Percentiles rank a stretch among this genome's conserved stretches.
phyloP scores from a whole-genome alignment of 768 basidiomycete species.

The Leucocoprinus birnbaumii region DNA sequence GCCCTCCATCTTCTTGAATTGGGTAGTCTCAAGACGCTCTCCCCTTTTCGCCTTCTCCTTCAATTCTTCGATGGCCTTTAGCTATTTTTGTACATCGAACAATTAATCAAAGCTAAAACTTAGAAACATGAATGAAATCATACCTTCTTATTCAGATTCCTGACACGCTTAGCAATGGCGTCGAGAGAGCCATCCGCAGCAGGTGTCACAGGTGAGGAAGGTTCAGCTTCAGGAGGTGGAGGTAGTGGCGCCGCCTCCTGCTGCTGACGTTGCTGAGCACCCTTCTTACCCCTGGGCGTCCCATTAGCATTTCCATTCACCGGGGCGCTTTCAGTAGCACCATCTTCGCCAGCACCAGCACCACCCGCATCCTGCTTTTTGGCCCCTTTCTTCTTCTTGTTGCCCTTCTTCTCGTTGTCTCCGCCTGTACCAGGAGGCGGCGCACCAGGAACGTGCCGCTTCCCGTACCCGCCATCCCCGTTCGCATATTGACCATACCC shows the following conservation, averaged over 20 bases:
- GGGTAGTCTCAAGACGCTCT: conserved; percentile 91
- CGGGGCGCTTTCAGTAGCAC: conserved; percentile 40
- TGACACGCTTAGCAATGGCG: conserved; percentile 84
- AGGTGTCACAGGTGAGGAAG: conserved; percentile 49
- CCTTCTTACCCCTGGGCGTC: conserved; percentile 16
- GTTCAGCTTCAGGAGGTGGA: conserved; percentile 18
- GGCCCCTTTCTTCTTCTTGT: conserved; percentile 52
- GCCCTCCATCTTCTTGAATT: conserved; percentile 95
- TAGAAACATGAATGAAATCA: conserved; percentile 17
- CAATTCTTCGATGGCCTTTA: conserved; percentile 98
- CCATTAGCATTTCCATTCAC: conserved; percentile 7
- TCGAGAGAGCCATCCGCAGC: conserved; percentile 62
- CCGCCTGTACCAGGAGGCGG: conserved; percentile 38
- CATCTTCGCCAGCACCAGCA: conserved; percentile 32
- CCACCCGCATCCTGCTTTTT: conserved; percentile 30
- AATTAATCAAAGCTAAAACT: not conserved
- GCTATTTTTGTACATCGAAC: conserved; percentile 36
- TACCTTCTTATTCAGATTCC: conserved; percentile 96
- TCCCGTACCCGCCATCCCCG: conserved; percentile 28
- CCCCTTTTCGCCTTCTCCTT: conserved; percentile 90
- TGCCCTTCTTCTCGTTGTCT: conserved; percentile 46
- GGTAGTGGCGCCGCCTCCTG: conserved; percentile 23
- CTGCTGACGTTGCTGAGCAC: conserved; percentile 11
- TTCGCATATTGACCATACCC: conserved; percentile 36
- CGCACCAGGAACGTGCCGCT: conserved; percentile 77